Base-by-base conservation (phyloP, 2,329 filamentous ascomycete species). In the Colletotrichum falcatum region DNA sequence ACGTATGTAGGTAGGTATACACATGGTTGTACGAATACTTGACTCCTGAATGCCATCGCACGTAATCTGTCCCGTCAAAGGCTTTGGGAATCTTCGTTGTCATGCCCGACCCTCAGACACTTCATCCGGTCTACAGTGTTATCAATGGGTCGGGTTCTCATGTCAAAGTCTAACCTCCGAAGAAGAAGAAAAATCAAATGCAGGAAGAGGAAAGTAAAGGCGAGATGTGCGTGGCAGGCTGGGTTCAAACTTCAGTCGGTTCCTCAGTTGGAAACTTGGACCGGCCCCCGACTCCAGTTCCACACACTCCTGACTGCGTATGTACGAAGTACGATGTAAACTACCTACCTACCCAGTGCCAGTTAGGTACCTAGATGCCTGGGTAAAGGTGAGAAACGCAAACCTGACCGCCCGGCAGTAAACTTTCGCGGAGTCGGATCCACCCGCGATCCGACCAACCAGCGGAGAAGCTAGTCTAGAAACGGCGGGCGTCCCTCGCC, bases 1-100 rank as follows among this genome's bases (percentile, higher is more conserved):
- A 35, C 9, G n/a, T n/a, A n/a, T n/a, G n/a, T n/a, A n/a, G n/a
- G n/a, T 37, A 37, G 11, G 39, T 18, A 42, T 18, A 11, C n/a
- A n/a, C n/a, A n/a, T n/a, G n/a, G n/a, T n/a, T n/a, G 42, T 44
- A 44, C 42, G 12, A 9, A n/a, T 20, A 5, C 5, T 3, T 12
- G 30, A 30, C 48, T 59, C 53, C 58, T 67, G 58, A 51, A 63
- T 63, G 67, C 64, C 67, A 67, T 62, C 68, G 63, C 68, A 20
- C 33, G n/a, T 14, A 49, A 49, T 49, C 59, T 51, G n/a, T 37
- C 9, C 59, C 33, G 26, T 61, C 33, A n/a, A 48, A 58, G 61
- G 51, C 30, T 20, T 70, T 67, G 44, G 37, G 62, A 35, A 62
- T 70, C 44, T 54, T 66, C 49, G 62, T 56, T 28, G 35, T 42